Evolutionary conservation across 2,329 filamentous ascomycete species (phyloP).

Genomic region (Talaromyces amestolkiae): DNA sequence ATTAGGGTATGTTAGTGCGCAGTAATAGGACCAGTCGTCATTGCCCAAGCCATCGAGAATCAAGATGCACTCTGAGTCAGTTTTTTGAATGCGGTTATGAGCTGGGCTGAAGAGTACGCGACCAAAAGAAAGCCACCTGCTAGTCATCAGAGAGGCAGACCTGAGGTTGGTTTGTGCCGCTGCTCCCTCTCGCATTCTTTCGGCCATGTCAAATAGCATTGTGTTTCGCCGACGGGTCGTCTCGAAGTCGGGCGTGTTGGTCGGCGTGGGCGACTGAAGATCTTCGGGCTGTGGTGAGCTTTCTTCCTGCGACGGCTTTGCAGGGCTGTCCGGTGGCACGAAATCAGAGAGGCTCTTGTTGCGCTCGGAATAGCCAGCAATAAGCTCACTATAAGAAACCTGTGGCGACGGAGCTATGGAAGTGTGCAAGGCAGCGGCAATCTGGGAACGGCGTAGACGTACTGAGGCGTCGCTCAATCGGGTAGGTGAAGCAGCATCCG

Average conservation of each 20-base stretch:
- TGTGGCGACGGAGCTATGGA: constrained; percentile 52
- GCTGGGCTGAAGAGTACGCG: constrained; percentile 52
- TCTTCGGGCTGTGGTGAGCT: constrained; percentile 26
- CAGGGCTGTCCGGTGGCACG: constrained; percentile 23
- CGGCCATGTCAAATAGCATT: constrained; percentile 39
- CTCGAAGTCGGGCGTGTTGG: constrained; percentile 27
- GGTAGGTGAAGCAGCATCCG: constrained; percentile 26
- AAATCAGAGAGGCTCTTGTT: constrained; percentile 26
- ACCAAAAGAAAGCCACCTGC: constrained; percentile 51
- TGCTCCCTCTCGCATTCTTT: constrained; percentile 42
- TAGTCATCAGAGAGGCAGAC: constrained; percentile 52
- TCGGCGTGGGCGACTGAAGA: constrained; percentile 28
- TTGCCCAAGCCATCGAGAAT: constrained; percentile 52
- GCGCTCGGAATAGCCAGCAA: constrained; percentile 49
- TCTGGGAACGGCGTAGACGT: constrained; percentile 50
- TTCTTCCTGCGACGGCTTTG: constrained; percentile 24
- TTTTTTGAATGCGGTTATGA: constrained; percentile 44
- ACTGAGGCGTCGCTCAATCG: constrained; percentile 36
- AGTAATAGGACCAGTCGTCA: constrained; percentile 54
- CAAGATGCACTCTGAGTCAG: constrained; percentile 44
- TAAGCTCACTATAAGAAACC: constrained; percentile 54
- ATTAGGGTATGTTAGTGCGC: constrained; percentile 48
- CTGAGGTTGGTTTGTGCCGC: constrained; percentile 47
- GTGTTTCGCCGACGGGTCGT: constrained; percentile 35
- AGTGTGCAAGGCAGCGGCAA: constrained; percentile 51